Base-by-base conservation (phyloP, 1,139 yeast species). In the Nakaseomyces nivariensis region DNA sequence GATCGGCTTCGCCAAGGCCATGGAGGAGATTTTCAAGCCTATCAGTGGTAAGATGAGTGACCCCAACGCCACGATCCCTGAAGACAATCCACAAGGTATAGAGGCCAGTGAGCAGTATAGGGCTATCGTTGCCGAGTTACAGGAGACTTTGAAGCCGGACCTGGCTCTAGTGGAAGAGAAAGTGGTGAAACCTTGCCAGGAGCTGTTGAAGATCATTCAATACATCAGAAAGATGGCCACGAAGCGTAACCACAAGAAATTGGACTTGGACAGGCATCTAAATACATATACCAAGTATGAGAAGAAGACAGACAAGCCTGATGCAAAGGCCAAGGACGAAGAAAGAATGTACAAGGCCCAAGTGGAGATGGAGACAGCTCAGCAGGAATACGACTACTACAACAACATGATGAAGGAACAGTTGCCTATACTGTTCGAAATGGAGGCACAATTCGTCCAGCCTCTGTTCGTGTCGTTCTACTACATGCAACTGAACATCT, bases 401-500 rank as follows among this genome's bases (percentile, higher is more conserved):
- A 92, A 94, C 69, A 95, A 92, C 53, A 79, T 92, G 87, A 75
- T 94, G 70, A 92, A 90, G 72, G 79, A 75, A 38, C 97, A 92
- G 67, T 74, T 92, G 56, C 98, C 98, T 22, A 72, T 84, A 47
- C 73, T 92, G 65, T 92, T 92, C 68, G 81, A 79, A 60, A 75
- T 92, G 70, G 97, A 92, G 70, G 85, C 89, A 8, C 95, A 89
- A 60, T 88, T 92, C 66, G 90, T 92, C 65, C 82, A 81, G 63
- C 98, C 98, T 10, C 73, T 92, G 62, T 94, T 92, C 71, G 95
- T 90, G 59, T 83, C 94, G 52, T 83, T 92, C 68, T 92, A 92
- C 72, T 92, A 82, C 75, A 92, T 94, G 97, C 99, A 92, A 72
- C 78, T 92, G 72, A 92, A 92, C 73, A 88, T 92, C 53, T 92